Base-by-base conservation (phyloP, 1,284 basidiomycete genomes). In the Sanghuangporus baumii region DNA sequence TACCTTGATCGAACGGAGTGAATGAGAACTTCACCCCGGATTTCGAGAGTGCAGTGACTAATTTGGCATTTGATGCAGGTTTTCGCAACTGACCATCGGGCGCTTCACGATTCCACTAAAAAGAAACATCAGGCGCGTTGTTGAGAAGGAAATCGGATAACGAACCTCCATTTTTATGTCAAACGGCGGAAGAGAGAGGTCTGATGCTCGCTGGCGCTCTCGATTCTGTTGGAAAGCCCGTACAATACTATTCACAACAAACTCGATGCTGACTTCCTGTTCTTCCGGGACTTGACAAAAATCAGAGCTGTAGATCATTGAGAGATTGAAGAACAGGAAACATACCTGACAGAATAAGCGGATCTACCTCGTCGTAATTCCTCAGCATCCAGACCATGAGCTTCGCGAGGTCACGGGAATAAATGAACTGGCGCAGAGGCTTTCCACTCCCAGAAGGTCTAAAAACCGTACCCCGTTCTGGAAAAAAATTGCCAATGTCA, bases 381-480 rank as follows among this genome's bases (percentile, higher is more conserved):
- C 90, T 80, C 65, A 96, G 77, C 79, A 88, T 86, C 94, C 94
- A 96, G 69, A 96, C 89, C 79, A 96, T 94, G 59, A 95, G 79
- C 74, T 92, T 95, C 58, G 93, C 94, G 58, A 96, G 86, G 75
- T 96, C 94, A 59, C 84, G 80, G n/a, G 94, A 95, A 77, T 93
- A 96, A 74, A 96, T 94, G 75, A 96, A 96, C 74, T 96, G 94
- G 37, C 94, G 85, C 40, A 96, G 81, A 5, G 94, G 94, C 68
- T 89, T 92, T 43, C 94, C 93, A 0, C 90, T 88, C 6, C 93
- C 94, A 60, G 84, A 77, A n/a, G 95, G 89, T 57, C 87, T 78
- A 75, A 96, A 94, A 1, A 89, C 87, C 0, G 88, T 91, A 60
- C 80, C 81, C 71, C 93, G 92, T 74, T 91, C 93, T 94, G 72